These are phyloP conservation scores for Saccharomycopsis synnaedendra DNA, from an alignment of 805 yeast genomes.

Conservation along the genomic window DNA sequence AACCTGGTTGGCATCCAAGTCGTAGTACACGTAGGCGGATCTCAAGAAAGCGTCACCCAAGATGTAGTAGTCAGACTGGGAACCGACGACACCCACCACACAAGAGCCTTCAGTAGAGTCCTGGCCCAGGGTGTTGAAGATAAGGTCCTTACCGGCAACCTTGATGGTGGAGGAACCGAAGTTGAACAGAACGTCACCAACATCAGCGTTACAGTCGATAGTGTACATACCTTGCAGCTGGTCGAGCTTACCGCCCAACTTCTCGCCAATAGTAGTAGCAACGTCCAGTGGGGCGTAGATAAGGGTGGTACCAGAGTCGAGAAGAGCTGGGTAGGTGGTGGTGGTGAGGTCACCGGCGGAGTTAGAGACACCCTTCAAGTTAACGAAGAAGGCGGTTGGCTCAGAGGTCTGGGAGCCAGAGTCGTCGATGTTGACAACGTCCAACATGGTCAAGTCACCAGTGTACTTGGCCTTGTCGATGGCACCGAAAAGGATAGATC, in stretches of 20 bases:
- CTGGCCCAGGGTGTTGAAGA: constrained; percentile 15
- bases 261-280: constrained; percentile 19
- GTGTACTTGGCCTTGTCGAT: constrained; percentile 51
- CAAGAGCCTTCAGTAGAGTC: constrained; percentile 22
- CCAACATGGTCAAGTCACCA: constrained; percentile 40
- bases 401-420: constrained; percentile 26
- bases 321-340: constrained; percentile 26
- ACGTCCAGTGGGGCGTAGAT: constrained; percentile 32
- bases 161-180: constrained; percentile 48
- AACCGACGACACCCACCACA: constrained; percentile 30
- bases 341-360: constrained; percentile 14
- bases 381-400: constrained; percentile 34
- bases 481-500: constrained; percentile 62
- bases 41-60: constrained; percentile 45
- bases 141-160: constrained; percentile 33
- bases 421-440: constrained; percentile 34
- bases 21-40: constrained; percentile 42
- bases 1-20: constrained; percentile 32
- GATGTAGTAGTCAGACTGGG: constrained; percentile 27
- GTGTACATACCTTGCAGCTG: constrained; percentile 26
- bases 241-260: constrained; percentile 29
- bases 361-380: constrained; percentile 18
- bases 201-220: constrained; percentile 31
- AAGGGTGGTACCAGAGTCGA: constrained; percentile 52
- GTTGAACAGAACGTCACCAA: constrained; percentile 31